Conservation (phyloP, 257 asterid genomes). For the Lycium ferocissimum region DNA sequence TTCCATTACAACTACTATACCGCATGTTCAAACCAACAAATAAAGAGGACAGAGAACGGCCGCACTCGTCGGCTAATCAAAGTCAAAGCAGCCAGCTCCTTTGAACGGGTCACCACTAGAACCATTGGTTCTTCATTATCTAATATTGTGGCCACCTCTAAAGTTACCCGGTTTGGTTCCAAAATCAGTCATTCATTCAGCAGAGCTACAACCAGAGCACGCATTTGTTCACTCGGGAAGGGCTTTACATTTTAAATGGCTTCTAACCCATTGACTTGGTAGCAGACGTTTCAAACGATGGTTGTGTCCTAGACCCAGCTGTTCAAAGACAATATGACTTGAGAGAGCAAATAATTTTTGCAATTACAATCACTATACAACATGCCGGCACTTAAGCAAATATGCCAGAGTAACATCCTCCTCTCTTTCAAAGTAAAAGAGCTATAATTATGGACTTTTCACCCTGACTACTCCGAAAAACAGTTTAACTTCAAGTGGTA, state of each 20-base stretch:
- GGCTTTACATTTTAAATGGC: too few species aligned
- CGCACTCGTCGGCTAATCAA: neutral
- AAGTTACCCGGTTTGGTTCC: neutral
- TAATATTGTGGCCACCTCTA: neutral
- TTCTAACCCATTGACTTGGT: constrained; percentile 11
- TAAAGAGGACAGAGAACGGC: neutral
- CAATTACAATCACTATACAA: neutral
- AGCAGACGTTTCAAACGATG: neutral
- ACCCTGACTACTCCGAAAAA: neutral
- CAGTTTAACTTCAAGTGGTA: neutral
- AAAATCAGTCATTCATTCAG: neutral
- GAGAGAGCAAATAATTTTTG: neutral
- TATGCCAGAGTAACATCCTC: neutral
- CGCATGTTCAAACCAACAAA: neutral
- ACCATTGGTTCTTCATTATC: neutral
- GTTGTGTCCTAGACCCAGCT: neutral
- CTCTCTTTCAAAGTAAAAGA: neutral
- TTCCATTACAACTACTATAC: neutral
- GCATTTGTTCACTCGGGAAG: neutral
- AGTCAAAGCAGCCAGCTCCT: neutral
- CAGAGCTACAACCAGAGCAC: neutral
- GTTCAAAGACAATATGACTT: neutral
- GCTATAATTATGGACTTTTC: neutral
- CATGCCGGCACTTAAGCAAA: neutral
- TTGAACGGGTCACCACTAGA: neutral